These are phyloP conservation scores for Salix udensis DNA, from an alignment of 345 rosid genomes.

Conservation along the genomic window DNA sequence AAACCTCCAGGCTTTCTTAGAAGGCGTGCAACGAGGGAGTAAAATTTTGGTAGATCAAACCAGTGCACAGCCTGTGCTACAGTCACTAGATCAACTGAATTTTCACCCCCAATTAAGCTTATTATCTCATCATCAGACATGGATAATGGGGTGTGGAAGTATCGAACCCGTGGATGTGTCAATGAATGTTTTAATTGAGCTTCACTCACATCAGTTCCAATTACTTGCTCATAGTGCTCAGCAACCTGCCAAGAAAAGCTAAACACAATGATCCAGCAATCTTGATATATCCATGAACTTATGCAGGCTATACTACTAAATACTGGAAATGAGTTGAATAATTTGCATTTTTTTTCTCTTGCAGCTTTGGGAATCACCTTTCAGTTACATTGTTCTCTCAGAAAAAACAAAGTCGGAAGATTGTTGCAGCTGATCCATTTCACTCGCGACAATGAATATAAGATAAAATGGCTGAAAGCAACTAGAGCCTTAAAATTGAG, in stretches of 20 bases:
- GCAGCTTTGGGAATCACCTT: too few species aligned
- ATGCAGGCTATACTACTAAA: too few species aligned
- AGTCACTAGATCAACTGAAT: constrained; percentile 51
- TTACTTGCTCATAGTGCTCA: constrained; percentile 51
- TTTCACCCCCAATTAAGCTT: constrained; percentile 43
- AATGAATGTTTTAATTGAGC: constrained; percentile 42
- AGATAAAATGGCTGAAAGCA: too few species aligned
- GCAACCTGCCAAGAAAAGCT: constrained; percentile 38
- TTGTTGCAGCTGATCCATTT: too few species aligned
- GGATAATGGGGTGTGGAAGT: constrained; percentile 44
- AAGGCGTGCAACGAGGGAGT: constrained; percentile 39
- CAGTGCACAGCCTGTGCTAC: constrained; percentile 64
- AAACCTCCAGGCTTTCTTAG: constrained; percentile 60
- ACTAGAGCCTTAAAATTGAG: too few species aligned
- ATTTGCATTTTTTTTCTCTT: too few species aligned
- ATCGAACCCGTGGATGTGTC: constrained; percentile 41
- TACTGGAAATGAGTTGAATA: too few species aligned
- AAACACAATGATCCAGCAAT: background rate
- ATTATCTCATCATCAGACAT: constrained; percentile 48
- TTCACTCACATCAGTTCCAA: constrained; percentile 56
- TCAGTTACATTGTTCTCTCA: too few species aligned
- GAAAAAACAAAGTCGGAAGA: too few species aligned
- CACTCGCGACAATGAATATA: too few species aligned
- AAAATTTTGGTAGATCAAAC: constrained; percentile 62
- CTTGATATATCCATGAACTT: background rate